Percentiles rank a stretch among this genome's conserved stretches.
Conservation (phyloP, 2,329 filamentous ascomycete genomes). For the Fusarium hostae region DNA sequence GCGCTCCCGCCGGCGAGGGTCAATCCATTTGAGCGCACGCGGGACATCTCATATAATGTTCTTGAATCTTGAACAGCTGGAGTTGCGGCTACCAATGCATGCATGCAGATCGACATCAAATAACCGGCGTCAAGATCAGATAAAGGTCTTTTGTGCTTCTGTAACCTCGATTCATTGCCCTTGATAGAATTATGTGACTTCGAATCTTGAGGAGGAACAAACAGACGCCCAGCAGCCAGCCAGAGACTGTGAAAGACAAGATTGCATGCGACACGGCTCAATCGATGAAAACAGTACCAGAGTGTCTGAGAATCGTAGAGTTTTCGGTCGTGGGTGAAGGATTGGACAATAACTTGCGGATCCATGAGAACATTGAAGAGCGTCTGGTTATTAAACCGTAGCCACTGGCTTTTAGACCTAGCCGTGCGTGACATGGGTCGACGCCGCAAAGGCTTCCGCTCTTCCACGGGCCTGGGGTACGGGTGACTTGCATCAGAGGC, state of each 20-base stretch:
- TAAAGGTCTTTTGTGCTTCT: constrained; percentile 50
- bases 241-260: constrained; percentile 73
- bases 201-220: constrained; percentile 62
- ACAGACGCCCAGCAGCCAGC: constrained; percentile 68
- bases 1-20: constrained; percentile 59
- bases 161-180: constrained; percentile 48
- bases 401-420: constrained; percentile 60
- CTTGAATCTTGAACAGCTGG: constrained; percentile 61
- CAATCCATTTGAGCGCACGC: constrained; percentile 65
- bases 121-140: constrained; percentile 63
- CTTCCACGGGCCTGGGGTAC: constrained; percentile 25
- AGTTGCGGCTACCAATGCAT: constrained; percentile 69
- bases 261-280: constrained; percentile 66
- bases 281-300: constrained; percentile 71
- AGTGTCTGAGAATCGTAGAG: constrained; percentile 69
- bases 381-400: constrained; percentile 70
- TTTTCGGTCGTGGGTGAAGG: constrained; percentile 65
- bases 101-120: constrained; percentile 69
- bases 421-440: constrained; percentile 3
- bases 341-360: constrained; percentile 63
- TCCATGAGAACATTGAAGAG: constrained; percentile 72
- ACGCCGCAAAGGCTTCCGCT: constrained; percentile 21
- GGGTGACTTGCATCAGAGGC: background rate
- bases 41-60: constrained; percentile 68
- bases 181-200: constrained; percentile 52